Base-by-base conservation (phyloP, 106 monocot genomes). In the Vanilla planifolia region DNA sequence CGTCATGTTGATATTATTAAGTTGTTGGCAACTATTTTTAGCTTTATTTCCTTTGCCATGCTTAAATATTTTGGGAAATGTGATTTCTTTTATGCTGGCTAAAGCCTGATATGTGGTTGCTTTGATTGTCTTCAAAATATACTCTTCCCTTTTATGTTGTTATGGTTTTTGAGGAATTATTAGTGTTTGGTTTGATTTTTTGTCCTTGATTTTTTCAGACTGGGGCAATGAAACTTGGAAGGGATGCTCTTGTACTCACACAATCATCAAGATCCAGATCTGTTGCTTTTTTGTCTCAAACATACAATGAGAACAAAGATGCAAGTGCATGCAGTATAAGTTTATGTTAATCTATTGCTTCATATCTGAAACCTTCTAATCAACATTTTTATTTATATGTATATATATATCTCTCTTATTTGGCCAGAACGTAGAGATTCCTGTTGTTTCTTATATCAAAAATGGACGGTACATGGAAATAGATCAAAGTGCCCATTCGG, bases 351-450 rank as follows among this genome's bases (percentile, higher is more conserved):
- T 67, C 3, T 58, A 25, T 20, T 46, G 0, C 23, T 64, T 48
- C 20, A 11, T 43, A 13, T 47, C 59, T 25, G 26, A 23, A 17
- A 23, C 24, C 9, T n/a, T 48, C 13, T 42, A 14, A 35, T 42
- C 33, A 14, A 43, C 16, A 53, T 11, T 33, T 48, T 9, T 7
- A 30, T 48, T 62, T 6, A 22, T n/a, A n/a, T n/a, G n/a, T n/a
- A n/a, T n/a, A n/a, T n/a, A n/a, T n/a, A n/a, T n/a, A n/a, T n/a
- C n/a, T n/a, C n/a, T n/a, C n/a, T n/a, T 27, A 61, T 83, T 67
- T 66, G 61, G n/a, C 76, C 71, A 91, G 91, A 82, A 74, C 48
- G 40, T 91, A 45, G 91, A 91, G 66, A 77, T 91, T 42, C 91
- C 91, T 15, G 62, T 91, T 7, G 41, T 91, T 51, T 72, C 75